Percentiles rank a stretch among this genome's conserved stretches.
Evolutionary conservation across 257 asterid genomes (phyloP).

Genomic region (Solanum lignicaule): DNA sequence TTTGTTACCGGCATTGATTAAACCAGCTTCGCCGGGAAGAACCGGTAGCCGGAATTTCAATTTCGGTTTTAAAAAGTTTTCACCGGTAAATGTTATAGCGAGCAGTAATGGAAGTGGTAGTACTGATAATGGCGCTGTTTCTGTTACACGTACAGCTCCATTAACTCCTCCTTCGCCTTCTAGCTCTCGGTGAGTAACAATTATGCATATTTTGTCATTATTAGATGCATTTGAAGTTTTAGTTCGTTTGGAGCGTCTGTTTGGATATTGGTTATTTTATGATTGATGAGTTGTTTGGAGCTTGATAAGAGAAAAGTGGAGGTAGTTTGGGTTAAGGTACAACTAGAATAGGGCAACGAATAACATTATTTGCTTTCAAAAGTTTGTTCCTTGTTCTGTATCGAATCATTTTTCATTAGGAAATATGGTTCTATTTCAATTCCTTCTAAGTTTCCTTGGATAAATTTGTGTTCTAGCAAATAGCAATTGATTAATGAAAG

Average conservation of each 20-base stretch:
- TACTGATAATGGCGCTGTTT: constrained; percentile 25
- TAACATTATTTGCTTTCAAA: neutral
- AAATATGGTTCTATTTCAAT: neutral
- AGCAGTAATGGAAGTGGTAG: constrained; percentile 15
- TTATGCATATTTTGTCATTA: neutral
- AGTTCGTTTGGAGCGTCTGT: neutral
- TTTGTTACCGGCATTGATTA: constrained; percentile 14
- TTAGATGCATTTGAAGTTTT: neutral
- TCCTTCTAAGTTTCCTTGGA: neutral
- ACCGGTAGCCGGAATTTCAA: constrained; percentile 13
- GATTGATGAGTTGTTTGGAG: neutral
- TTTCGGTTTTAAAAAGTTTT: neutral
- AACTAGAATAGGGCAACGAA: neutral
- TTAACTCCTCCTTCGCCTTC: constrained; percentile 14
- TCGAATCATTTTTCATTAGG: neutral
- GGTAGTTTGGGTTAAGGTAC: neutral
- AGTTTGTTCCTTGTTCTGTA: neutral
- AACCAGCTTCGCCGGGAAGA: constrained; percentile 12
- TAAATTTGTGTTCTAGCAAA: neutral
- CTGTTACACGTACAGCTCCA: constrained; percentile 15
- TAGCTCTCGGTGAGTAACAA: constrained; percentile 10
- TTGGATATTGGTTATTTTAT: neutral
- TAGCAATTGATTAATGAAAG: neutral
- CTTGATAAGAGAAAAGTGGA: neutral
- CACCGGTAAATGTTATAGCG: constrained; percentile 5